Evolutionary conservation across 768 basidiomycete genomes (phyloP).

Genomic region (Paxillus ammoniavirescens): DNA sequence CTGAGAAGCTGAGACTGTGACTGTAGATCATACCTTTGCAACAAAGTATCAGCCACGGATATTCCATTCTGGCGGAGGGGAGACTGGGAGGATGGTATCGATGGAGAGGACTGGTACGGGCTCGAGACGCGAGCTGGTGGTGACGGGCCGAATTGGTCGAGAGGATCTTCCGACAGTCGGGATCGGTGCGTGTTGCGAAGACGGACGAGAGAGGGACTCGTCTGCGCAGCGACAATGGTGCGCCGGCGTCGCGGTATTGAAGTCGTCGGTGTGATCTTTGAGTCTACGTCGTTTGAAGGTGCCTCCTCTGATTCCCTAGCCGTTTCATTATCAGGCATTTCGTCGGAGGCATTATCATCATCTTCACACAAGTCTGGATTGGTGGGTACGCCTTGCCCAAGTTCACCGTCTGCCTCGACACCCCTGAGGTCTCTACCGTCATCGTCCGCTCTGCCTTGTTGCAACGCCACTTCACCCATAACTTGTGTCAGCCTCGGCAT

Average conservation of each 20-base stretch:
- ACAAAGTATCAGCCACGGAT: conserved; percentile 51
- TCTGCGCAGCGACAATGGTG: conserved; percentile 66
- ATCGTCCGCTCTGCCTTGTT: conserved; percentile 82
- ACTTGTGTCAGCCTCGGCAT: conserved; percentile 73
- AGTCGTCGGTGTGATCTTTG: conserved; percentile 8
- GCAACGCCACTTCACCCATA: conserved; percentile 81
- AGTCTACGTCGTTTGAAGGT: conserved; percentile 13
- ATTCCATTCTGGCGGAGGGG: conserved; percentile 44
- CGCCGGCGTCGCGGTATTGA: conserved; percentile 36
- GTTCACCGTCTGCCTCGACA: conserved; percentile 44
- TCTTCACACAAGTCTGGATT: conserved; percentile 30
- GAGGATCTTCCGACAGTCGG: conserved; percentile 67
- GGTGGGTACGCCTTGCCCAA: conserved; percentile 27
- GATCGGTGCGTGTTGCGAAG: conserved; percentile 51
- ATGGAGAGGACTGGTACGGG: conserved; percentile 72
- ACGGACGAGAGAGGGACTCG: conserved; percentile 69
- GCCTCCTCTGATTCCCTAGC: conserved; percentile 12
- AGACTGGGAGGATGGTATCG: conserved; percentile 50
- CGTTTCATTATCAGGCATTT: conserved; percentile 34
- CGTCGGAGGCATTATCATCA: conserved; percentile 45
- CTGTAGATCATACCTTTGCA: conserved; percentile 65
- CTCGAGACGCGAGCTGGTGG: conserved; percentile 35
- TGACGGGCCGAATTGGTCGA: conserved; percentile 60
- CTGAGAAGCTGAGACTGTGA: conserved; percentile 74
- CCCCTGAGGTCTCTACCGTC: conserved; percentile 49